Base-by-base conservation (phyloP, 306 rosid species). In the Chamaecrista fasciculata region DNA sequence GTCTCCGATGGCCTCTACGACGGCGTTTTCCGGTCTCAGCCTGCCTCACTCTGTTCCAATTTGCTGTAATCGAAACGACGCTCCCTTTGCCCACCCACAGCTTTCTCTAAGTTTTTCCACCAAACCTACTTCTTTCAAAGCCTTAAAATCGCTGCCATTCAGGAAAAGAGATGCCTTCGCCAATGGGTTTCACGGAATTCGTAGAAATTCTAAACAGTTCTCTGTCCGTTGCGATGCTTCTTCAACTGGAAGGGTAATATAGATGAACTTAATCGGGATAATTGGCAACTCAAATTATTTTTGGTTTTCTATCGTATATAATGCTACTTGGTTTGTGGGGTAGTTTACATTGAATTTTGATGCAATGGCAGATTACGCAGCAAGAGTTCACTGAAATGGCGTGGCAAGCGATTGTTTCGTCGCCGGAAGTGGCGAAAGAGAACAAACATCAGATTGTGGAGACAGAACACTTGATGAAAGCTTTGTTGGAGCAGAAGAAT, bases 321-420 rank as follows among this genome's bases (percentile, higher is more conserved):
- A 59, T 66, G 29, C 28, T 64, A 37, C 48, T 60, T 42, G 53
- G 44, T 68, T 69, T 62, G 47, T 69, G 18, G 37, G 23, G 51
- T 61, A 42, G 31, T 62, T 78, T 39, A 67, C 64, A 9, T 69
- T 69, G 52, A 61, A 48, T 62, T 79, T 81, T 78, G 59, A 42
- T 76, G 71, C 60, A 60, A 73, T 73, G 63, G 26, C 91, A 94
- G 99, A 86, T 94, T 79, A 75, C 96, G 4, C 99, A 94, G 71
- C 99, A 94, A 60, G 99, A 94, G 10, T 94, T 94, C 72, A 94
- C 99, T 4, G 99, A 94, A 48, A 89, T 94, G 99, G 97, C 99
- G 0, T 94, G 99, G 99, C 99, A 94, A 80, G 90, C 86, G 0
- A 86, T 94, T 72, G 91, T 91, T 72, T 81, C 96, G 4, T 77